These are phyloP conservation scores for Strobilomyces confusus DNA, from an alignment of 768 basidiomycete species.

Conservation along the genomic window DNA sequence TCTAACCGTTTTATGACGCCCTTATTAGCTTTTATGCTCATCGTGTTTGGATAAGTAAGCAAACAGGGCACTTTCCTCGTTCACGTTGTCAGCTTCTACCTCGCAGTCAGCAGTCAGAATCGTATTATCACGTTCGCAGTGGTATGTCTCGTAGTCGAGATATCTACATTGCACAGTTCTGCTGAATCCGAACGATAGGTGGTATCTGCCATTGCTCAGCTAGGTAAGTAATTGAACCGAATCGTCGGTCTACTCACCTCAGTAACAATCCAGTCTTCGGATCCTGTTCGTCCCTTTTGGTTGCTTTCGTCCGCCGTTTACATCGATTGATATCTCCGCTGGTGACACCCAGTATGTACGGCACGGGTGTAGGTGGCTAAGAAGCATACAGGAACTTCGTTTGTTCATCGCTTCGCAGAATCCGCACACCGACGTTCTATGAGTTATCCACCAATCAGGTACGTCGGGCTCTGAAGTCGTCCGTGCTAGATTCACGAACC, in stretches of 20 bases:
- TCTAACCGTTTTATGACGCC: neutral
- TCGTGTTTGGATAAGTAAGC: slow-evolving; percentile 25
- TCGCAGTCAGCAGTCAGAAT: slow-evolving; percentile 19
- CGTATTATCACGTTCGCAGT: slow-evolving; percentile 10
- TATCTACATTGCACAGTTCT: no score
- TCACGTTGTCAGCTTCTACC: neutral
- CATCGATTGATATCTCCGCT: neutral
- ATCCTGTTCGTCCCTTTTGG: slow-evolving; percentile 6
- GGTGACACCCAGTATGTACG: neutral
- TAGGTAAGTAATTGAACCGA: slow-evolving; percentile 6
- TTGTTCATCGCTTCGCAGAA: slow-evolving; percentile 3
- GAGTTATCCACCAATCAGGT: slow-evolving; percentile 7
- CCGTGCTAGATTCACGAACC: neutral
- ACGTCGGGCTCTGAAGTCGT: neutral
- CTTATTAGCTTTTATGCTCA: neutral
- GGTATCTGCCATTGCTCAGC: slow-evolving; percentile 8
- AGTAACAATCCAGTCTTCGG: slow-evolving; percentile 10
- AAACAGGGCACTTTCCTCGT: neutral
- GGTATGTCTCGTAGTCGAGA: slow-evolving; percentile 5
- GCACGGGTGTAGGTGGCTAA: slow-evolving; percentile 5
- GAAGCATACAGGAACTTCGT: no score
- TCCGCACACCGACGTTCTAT: slow-evolving; percentile 6
- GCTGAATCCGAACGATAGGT: slow-evolving; percentile 7
- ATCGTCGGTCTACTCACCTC: neutral
- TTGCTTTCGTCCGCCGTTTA: neutral